Evolutionary conservation across 495 filamentous ascomycete species (phyloP).

Genomic region (Darksidea phi): DNA sequence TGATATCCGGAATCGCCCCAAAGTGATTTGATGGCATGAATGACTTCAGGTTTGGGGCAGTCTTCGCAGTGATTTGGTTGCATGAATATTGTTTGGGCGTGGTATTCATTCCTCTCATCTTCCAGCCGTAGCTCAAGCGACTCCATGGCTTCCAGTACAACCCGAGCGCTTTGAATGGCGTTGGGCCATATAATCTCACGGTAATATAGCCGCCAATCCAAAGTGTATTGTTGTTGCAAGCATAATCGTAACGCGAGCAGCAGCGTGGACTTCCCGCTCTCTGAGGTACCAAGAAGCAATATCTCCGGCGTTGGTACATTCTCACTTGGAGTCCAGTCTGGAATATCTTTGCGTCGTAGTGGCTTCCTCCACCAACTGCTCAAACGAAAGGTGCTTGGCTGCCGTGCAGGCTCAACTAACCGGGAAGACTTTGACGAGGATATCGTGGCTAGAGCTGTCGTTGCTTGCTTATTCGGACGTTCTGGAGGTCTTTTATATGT

Average conservation of each 20-base stretch:
- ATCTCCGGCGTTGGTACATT: not conserved
- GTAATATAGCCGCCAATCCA: not conserved
- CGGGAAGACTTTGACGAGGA: not conserved
- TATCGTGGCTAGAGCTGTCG: not conserved
- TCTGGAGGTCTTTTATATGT: no score
- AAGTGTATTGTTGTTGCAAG: not conserved
- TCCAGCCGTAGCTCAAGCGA: not conserved
- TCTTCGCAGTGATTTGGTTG: not conserved
- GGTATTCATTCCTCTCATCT: not conserved
- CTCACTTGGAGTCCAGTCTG: not conserved
- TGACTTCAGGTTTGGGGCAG: not conserved
- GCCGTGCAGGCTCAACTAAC: not conserved
- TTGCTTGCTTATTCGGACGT: not conserved
- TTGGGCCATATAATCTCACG: not conserved
- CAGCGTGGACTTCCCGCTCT: constrained; percentile 10
- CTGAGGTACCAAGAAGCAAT: not conserved
- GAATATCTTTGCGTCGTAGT: not conserved
- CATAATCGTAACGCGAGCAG: not conserved
- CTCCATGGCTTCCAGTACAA: constrained; percentile 1
- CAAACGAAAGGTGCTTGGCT: constrained; percentile 1
- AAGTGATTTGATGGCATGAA: not conserved
- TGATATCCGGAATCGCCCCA: not conserved
- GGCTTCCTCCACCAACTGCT: not conserved
- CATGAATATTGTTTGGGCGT: not conserved
- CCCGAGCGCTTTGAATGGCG: not conserved